phyloP scores from a whole-genome alignment of 192 early-diverging fungal species.

The Entrophospora sp. region DNA sequence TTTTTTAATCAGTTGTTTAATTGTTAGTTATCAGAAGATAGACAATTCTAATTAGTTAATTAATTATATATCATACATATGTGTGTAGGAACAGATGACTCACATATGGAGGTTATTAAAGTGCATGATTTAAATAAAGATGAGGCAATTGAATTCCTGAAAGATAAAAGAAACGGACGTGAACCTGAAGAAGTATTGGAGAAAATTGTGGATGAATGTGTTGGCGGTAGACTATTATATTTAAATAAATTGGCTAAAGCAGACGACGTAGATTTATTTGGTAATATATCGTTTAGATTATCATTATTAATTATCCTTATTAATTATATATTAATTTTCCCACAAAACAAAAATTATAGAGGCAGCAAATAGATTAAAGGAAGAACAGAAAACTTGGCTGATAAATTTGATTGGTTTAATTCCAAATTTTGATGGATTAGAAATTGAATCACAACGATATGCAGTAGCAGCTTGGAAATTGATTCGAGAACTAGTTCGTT shows the following conservation, averaged over 20 bases:
- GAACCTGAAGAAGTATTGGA: conserved; percentile 1
- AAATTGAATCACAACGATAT: conserved; percentile 15
- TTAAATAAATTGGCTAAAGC: conserved; percentile 9
- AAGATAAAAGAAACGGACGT: background rate
- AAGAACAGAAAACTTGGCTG: conserved; percentile 9
- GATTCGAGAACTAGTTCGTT: conserved; percentile 8
- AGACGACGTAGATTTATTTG: background rate
- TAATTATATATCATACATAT: no score
- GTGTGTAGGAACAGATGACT: conserved; percentile 16
- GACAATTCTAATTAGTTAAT: no score
- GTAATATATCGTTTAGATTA: background rate
- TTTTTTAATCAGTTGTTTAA: no score
- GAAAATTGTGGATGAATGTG: background rate
- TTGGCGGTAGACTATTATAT: conserved; percentile 13
- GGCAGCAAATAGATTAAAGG: background rate
- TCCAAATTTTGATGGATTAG: conserved; percentile 10
- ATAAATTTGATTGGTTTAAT: conserved; percentile 8
- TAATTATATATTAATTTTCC: no score
- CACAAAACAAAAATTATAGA: background rate
- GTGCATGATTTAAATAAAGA: background rate
- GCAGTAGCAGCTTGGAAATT: conserved; percentile 17
- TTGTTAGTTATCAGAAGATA: no score
- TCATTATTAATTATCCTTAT: no score
- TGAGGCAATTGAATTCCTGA: background rate
- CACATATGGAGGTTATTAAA: conserved; percentile 16